Evolutionary conservation across 139 green algal species (phyloP), one percentile per base, ranked within the genome.

Genomic region (Penium margaritaceum): DNA sequence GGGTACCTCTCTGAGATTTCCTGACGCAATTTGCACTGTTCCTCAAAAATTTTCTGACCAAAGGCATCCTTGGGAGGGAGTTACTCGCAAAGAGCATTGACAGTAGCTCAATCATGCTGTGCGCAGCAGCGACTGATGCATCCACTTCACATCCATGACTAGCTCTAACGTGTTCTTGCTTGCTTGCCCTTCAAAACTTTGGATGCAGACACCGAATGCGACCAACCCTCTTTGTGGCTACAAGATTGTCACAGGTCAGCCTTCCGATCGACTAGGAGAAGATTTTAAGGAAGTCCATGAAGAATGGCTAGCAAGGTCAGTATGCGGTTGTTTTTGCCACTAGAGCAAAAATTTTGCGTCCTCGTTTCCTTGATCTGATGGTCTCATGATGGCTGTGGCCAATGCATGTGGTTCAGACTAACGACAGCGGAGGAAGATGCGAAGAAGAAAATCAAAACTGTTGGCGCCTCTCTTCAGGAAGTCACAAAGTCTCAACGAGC

Each of bases 181-280:
- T n/a, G n/a, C n/a, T n/a, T n/a, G n/a, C n/a, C n/a, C n/a, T n/a
- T n/a, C n/a, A n/a, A n/a, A n/a, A n/a, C n/a, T n/a, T n/a, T n/a
- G n/a, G n/a, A n/a, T n/a, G 63, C 72, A 78, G 74, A 39, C 57
- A 27, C 35, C 36, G 9, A 82, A 77, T 62, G 70, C 69, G 30
- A 75, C 70, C 29, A 82, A 82, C 53, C 7, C 67, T 34, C 69
- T 82, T 37, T 80, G 70, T 35, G 75, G 75, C 2, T 82, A 79
- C 54, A 80, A 80, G 55, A 77, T 77, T 3, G 60, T 74, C 34
- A 82, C 75, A 21, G 75, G 75, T 35, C 75, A 82, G 44, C 75
- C 75, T 1, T 82, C 75, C 15, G 75, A 82, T 39, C 58, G 30
- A 27, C 69, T 82, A 17, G 70, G 70, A 2, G 75, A 82, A 35